Base-by-base conservation (phyloP, 2,329 filamentous ascomycete species). In the Akanthomyces muscarius region DNA sequence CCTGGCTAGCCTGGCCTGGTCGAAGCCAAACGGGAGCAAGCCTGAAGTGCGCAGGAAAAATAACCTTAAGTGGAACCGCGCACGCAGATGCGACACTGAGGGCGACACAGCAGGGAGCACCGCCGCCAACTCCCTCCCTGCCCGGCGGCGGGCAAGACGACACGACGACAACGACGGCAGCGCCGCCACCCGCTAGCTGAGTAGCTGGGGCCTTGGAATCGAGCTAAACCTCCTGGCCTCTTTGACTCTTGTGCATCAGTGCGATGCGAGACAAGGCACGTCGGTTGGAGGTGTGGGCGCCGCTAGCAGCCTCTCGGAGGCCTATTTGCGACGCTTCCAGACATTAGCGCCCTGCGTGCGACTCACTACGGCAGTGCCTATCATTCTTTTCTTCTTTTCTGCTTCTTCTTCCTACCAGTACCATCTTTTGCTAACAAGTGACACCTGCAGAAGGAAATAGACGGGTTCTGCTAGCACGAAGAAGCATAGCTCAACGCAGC, bases 61-160 rank as follows among this genome's bases (percentile, higher is more conserved):
- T 62, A 62, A 62, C 50, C 59, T 62, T 62, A 47, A 62, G 59
- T 62, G 59, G 59, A 55, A 52, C 51, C 51, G 51, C 59, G 3
- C 23, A 28, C 14, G 25, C 18, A 38, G 59, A 62, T 62, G 59
- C 51, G 59, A 62, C 59, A 62, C 51, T 48, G 52, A 21, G 36
- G 23, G 56, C 56, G 23, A 59, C 44, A 41, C 56, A 14, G 45
- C 55, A 48, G 38, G 23, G 41, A 23, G 21, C 25, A 25, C 14
- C 10, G 10, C 30, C 41, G 30, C 54, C 38, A 36, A 16, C 54
- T 21, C 21, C 21, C 21, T 21, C 21, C 41, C 14, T 30, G 11
- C 38, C 36, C 33, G 41, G 18, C 41, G 30, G 36, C 7, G 44
- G 53, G 23, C 53, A 56, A 30, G 41, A 16, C 53, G 41, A 45